Percentiles rank a stretch among this genome's conserved stretches.
Evolutionary conservation across 805 yeast genomes (phyloP).

Genomic region (Candida easanensis): DNA sequence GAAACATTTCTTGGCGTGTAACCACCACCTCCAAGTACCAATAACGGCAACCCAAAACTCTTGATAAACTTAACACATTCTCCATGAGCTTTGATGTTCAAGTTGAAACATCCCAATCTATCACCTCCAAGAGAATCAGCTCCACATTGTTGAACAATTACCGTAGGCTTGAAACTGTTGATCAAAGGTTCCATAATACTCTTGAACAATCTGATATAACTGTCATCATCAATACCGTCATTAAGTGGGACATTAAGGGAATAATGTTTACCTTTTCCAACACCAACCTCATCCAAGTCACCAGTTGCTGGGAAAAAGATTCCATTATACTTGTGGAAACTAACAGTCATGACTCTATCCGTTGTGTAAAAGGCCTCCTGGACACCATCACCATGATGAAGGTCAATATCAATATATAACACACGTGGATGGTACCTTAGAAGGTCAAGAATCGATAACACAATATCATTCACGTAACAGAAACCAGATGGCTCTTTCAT

Average conservation of each 20-base stretch:
- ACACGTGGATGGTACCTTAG: conserved; percentile 90
- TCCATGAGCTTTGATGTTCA: conserved; percentile 91
- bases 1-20: conserved; percentile 95
- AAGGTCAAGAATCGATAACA: conserved; percentile 79
- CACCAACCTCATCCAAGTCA: conserved; percentile 81
- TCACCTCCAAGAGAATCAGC: conserved; percentile 95
- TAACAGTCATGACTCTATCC: conserved; percentile 94
- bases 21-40: conserved; percentile 97
- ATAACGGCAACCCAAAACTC: conserved; percentile 84
- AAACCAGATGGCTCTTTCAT: conserved; percentile 93
- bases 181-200: conserved; percentile 88
- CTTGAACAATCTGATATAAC: conserved; percentile 72
- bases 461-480: conserved; percentile 94
- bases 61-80: conserved; percentile 90
- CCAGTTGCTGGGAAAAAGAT: conserved; percentile 98
- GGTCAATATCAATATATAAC: conserved; percentile 88
- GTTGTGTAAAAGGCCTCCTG: conserved; percentile 95
- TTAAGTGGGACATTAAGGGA: conserved; percentile 89
- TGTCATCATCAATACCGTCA: conserved; percentile 94
- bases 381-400: conserved; percentile 98
- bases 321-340: conserved; percentile 91
- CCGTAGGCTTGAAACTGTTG: conserved; percentile 88
- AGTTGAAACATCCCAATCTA: conserved; percentile 88
- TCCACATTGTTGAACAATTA: conserved; percentile 94
- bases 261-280: conserved; percentile 85